Conservation (phyloP, 1,139 yeast genomes). For the Candida frijolesensis region DNA sequence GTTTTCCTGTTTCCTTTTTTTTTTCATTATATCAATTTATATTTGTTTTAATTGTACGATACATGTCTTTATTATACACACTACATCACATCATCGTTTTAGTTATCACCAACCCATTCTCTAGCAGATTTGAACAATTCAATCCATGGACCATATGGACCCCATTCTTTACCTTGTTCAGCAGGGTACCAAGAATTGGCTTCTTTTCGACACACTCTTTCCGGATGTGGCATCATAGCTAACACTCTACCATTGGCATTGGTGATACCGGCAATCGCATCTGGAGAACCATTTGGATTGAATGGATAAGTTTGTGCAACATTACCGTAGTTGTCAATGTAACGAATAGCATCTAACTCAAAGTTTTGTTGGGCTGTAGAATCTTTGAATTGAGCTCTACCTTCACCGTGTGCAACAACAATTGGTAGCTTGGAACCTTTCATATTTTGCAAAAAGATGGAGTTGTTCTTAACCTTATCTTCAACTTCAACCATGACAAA, state of each 20-base stretch:
- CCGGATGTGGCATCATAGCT: conserved; percentile 99
- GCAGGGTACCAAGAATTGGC: conserved; percentile 90
- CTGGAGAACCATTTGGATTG: conserved; percentile 96
- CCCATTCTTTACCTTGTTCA: conserved; percentile 66
- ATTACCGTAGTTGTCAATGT: conserved; percentile 88
- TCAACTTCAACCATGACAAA: conserved; percentile 86
- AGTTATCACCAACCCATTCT: conserved; percentile 76
- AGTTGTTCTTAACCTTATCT: conserved; percentile 46
- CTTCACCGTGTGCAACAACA: conserved; percentile 99
- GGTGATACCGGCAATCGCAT: conserved; percentile 90
- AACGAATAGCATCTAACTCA: conserved; percentile 64
- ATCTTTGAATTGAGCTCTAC: conserved; percentile 73
- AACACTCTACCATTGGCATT: conserved; percentile 92
- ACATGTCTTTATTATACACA: not conserved
- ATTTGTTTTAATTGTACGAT: not conserved
- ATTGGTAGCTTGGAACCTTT: conserved; percentile 89
- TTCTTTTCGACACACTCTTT: conserved; percentile 86
- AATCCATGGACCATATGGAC: conserved; percentile 91
- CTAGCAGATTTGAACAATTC: conserved; percentile 91
- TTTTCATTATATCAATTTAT: not conserved
- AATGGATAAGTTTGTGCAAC: conserved; percentile 83
- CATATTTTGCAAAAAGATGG: conserved; percentile 88
- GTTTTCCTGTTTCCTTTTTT: not conserved
- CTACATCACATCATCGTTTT: not conserved
- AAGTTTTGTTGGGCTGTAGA: conserved; percentile 45